Base-by-base conservation (phyloP, 805 yeast species). In the Huiozyma naganishii region DNA sequence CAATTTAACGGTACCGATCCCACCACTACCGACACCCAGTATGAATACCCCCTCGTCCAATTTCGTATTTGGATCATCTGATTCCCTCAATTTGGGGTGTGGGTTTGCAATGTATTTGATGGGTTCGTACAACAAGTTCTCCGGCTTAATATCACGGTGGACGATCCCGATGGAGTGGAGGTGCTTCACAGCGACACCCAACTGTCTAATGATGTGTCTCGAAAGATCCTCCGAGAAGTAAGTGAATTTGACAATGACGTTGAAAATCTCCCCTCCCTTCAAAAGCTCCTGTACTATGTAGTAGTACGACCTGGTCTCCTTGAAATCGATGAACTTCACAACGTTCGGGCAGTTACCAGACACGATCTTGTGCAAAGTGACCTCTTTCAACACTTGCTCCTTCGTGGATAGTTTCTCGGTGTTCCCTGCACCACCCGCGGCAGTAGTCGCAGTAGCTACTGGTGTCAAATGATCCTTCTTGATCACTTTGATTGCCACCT, bases 21-120 rank as follows among this genome's bases (percentile, higher is more conserved):
- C 85, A 43, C 96, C 98, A 39, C 94, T 95, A 32, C 98, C 98
- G 17, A 84, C 67, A 9, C 84, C 84, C 5, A 83, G 80, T 7
- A 63, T 64, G 53, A 89, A 92, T 48, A 73, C 76, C 42, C 98
- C 98, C 67, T 92, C 98, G 58, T 90, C 97, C 10, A 69, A 66
- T 60, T 92, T 84, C 10, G 77, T 57, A 33, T 74, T 68, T 32
- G 71, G 71, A 59, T 84, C 92, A 61, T 84, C 95, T 9, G 83
- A 75, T 50, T 68, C 72, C 42, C 90, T 67, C 32, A 75, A 67
- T 44, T 62, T 65, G 6, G 49, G 50, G 8, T 51, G 43, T n/a
- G 48, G 42, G 2, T 58, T 52, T 9, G 84, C 79, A 4, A 67
- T 59, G 40, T 68, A 64, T 5, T 70, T 77, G 44, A 81, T 78